Evolutionary conservation across 2,329 filamentous ascomycete genomes (phyloP).

Genomic region (Epichloe typhina): DNA sequence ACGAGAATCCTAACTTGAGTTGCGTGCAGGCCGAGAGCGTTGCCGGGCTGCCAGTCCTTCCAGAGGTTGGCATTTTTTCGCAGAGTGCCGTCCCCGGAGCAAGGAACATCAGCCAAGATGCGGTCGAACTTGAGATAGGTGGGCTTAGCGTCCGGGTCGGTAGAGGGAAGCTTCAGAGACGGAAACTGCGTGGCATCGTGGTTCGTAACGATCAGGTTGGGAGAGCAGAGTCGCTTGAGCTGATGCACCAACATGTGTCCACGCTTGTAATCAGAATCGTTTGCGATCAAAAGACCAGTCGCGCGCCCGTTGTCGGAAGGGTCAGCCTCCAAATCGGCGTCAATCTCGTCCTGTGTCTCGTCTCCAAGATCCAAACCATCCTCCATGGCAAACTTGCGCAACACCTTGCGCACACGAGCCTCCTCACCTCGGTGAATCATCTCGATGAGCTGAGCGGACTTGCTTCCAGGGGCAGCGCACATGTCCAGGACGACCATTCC

Average conservation of each 20-base stretch:
- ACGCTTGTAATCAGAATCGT: constrained; percentile 93
- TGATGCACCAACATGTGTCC: constrained; percentile 97
- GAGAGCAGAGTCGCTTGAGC: constrained; percentile 90
- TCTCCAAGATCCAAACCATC: constrained; percentile 39
- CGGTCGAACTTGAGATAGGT: constrained; percentile 92
- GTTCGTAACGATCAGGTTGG: constrained; percentile 93
- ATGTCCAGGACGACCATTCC: constrained; percentile 91
- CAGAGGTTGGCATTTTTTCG: constrained; percentile 90
- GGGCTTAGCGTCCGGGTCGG: constrained; percentile 39
- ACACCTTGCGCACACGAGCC: constrained; percentile 60
- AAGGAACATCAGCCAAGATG: constrained; percentile 91
- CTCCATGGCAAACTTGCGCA: constrained; percentile 49
- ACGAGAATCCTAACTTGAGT: constrained; percentile 86
- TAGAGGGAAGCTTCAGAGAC: constrained; percentile 66
- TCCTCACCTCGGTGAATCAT: constrained; percentile 91
- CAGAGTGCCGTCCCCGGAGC: constrained; percentile 91
- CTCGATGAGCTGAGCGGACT: constrained; percentile 89
- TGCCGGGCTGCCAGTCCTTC: constrained; percentile 87
- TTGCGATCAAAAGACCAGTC: constrained; percentile 85
- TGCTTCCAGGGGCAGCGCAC: constrained; percentile 89
- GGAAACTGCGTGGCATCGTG: constrained; percentile 95
- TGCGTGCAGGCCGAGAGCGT: constrained; percentile 71
- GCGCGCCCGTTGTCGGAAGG: constrained; percentile 68
- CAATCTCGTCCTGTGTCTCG: constrained; percentile 33
- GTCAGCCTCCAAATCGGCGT: constrained; percentile 43